Base-by-base conservation (phyloP, 768 basidiomycete species). In the Imleria badia region DNA sequence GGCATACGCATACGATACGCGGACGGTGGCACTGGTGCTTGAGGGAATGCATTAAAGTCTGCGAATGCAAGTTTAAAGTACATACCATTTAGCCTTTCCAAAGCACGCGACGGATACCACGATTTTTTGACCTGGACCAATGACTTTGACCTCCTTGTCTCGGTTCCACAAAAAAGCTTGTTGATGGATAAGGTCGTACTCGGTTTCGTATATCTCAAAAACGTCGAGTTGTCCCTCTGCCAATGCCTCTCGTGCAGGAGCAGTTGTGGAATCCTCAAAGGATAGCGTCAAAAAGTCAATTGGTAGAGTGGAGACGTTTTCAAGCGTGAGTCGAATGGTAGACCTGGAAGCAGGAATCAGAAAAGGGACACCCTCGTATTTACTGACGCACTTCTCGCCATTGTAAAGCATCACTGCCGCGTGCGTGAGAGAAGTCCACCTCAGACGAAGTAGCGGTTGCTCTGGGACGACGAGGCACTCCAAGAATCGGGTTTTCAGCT, bases 381-480 rank as follows among this genome's bases (percentile, higher is more conserved):
- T 51, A 34, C 15, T 6, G 7, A 73, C 85, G 55, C 58, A 94
- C 95, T 74, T 85, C 75, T 99, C 97, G 33, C 97, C 97, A 45
- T 96, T 84, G 65, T 96, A 98, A 47, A 98, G 75, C 92, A 97
- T 96, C 23, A 98, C 75, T 1, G 95, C 93, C 1, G 93, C 94
- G 61, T 97, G 94, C 1, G 90, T 95, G 20, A 97, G 74, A n/a
- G 91, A 92, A 15, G 88, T 91, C 66, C 91, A 78, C 51, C 91
- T 81, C 67, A 99, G 87, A 57, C 92, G 83, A 51, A 98, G 75
- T 31, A 94, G 70, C 10, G 97, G 97, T 65, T 94, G 91, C 62
- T 92, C 87, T 2, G 88, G 86, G 19, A 96, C 83, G 19, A 98
- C 91, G 35, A 80, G 76, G 70, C 88, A 95, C 65, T 94, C 85